Conservation (phyloP, 2,329 filamentous ascomycete species). For the Teratosphaeria epicoccoides region DNA sequence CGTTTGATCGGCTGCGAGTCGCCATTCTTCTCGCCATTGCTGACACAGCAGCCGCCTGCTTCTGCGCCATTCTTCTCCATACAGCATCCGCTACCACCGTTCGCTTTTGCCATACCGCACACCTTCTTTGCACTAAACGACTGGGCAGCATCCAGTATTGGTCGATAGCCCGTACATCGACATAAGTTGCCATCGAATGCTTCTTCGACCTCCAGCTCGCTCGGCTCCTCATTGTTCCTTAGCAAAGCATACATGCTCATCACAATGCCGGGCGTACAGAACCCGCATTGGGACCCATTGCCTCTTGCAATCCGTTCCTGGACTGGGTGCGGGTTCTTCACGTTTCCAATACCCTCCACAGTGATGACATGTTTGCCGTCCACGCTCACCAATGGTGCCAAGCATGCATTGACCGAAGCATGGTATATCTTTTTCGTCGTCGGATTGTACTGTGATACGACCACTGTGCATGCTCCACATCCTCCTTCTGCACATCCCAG, state of each 20-base stretch:
- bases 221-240: conserved; percentile 68
- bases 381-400: conserved; percentile 82
- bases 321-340: conserved; percentile 73
- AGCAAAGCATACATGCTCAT: conserved; percentile 93
- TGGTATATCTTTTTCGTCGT: conserved; percentile 90
- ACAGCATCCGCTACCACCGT: conserved; percentile 60
- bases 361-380: conserved; percentile 98
- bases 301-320: conserved; percentile 86
- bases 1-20: conserved; percentile 41
- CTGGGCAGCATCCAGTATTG: conserved; percentile 87
- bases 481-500: conserved; percentile 93
- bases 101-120: conserved; percentile 46
- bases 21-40: conserved; percentile 37
- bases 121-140: conserved; percentile 58
- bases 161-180: conserved; percentile 87
- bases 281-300: conserved; percentile 89
- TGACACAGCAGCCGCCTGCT: conserved; percentile 65
- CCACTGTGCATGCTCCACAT: conserved; percentile 91
- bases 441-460: conserved; percentile 86
- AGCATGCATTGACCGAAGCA: conserved; percentile 89
- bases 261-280: conserved; percentile 95
- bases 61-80: conserved; percentile 47
- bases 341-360: conserved; percentile 86
- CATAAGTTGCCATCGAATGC: conserved; percentile 96
- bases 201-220: conserved; percentile 79